phyloP scores from a whole-genome alignment of 441 rosid species.

The Euphorbia celastroides region DNA sequence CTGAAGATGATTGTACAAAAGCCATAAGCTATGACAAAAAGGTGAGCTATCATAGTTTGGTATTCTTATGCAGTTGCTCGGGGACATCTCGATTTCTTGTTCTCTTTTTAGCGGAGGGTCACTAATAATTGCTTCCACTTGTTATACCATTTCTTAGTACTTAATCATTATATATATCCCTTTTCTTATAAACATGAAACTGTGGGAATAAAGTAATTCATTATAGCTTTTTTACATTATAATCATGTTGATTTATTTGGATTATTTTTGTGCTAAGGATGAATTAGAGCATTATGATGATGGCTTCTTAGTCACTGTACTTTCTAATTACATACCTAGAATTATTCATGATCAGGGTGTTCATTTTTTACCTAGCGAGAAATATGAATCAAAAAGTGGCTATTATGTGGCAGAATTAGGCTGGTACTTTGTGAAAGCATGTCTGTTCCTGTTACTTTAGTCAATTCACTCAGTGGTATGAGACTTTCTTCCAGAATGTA shows the following conservation, averaged over 20 bases:
- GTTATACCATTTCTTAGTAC: too few relatives aligned
- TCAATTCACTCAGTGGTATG: neutral
- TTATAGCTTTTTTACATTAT: too few relatives aligned
- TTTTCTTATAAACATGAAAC: too few relatives aligned
- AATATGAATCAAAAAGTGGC: neutral
- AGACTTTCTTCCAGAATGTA: slow-evolving; percentile 50
- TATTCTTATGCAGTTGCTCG: too few relatives aligned
- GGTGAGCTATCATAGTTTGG: slow-evolving; percentile 53
- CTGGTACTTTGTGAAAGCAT: neutral
- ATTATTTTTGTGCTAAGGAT: neutral
- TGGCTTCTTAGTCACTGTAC: neutral
- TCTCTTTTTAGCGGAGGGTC: neutral
- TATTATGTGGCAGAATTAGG: neutral
- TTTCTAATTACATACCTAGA: neutral
- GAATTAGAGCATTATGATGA: neutral
- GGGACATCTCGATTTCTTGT: neutral
- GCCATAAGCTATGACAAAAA: slow-evolving; percentile 93
- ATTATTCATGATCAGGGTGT: neutral
- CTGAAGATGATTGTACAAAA: too few relatives aligned
- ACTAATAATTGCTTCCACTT: too few relatives aligned
- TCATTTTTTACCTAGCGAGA: too few relatives aligned
- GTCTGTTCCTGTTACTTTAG: neutral
- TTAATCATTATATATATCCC: too few relatives aligned
- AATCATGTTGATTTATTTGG: neutral
- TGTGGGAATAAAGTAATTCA: too few relatives aligned